Conservation (phyloP, 345 rosid genomes). For the Gossypioides kirkii region DNA sequence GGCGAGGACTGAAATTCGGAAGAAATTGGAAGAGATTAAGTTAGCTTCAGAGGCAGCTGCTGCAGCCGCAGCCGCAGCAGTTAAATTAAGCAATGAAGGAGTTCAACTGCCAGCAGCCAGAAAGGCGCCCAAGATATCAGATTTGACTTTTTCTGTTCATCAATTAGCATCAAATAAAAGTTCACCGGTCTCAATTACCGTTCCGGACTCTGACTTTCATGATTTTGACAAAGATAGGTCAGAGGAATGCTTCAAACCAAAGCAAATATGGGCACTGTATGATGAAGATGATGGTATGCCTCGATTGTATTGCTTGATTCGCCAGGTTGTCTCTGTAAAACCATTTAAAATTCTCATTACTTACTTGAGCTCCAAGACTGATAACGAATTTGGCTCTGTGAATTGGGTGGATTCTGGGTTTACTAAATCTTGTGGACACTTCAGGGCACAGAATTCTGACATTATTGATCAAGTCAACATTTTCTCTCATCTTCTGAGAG, state of each 20-base stretch:
- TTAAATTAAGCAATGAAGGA: conserved; percentile 14
- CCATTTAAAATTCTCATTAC: conserved; percentile 86
- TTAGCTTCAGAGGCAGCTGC: conserved; percentile 44
- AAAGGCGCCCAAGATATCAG: conserved; percentile 22
- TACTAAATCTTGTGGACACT: conserved; percentile 95
- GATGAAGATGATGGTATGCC: conserved; percentile 99
- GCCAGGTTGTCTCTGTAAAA: conserved; percentile 68
- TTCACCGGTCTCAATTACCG: conserved; percentile 56
- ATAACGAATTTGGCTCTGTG: conserved; percentile 74
- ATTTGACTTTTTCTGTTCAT: conserved; percentile 20
- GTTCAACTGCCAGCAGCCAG: conserved; percentile 27
- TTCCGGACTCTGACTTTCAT: conserved; percentile 95
- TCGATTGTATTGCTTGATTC: conserved; percentile 79
- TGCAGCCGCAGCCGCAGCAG: conserved; percentile 30
- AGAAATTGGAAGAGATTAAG: conserved; percentile 57
- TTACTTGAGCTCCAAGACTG: conserved; percentile 86
- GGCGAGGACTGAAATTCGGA: conserved; percentile 60
- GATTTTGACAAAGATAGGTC: conserved; percentile 89
- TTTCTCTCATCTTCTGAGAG: conserved; percentile 83
- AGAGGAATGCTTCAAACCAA: conserved; percentile 87
- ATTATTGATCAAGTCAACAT: conserved; percentile 83
- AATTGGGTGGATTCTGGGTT: conserved; percentile 79
- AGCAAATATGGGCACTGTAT: conserved; percentile 95
- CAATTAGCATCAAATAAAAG: conserved; percentile 33
- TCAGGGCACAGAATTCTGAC: conserved; percentile 80